A percentile compares a stretch with the other conserved stretches of the same genome.
Evolutionary conservation across 306 rosid genomes (phyloP).

Genomic region (Datisca glomerata): DNA sequence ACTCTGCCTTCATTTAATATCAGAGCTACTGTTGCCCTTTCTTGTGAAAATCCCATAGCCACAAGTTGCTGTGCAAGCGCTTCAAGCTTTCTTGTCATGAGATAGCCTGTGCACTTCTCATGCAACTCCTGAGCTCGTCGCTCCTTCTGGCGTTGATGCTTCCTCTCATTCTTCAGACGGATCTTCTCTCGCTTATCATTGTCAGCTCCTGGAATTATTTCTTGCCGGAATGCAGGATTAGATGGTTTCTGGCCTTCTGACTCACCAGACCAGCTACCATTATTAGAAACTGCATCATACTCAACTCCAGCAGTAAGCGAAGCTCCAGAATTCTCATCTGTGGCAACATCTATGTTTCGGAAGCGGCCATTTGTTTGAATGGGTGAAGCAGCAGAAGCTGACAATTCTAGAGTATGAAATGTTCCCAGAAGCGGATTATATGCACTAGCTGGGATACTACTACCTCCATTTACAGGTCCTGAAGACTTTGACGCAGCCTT

Average conservation of each 20-base stretch:
- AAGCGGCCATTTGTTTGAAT: constrained; percentile 66
- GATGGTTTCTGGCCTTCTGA: constrained; percentile 85
- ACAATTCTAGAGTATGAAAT: constrained; percentile 61
- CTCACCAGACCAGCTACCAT: constrained; percentile 98
- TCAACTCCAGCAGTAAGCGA: constrained; percentile 42
- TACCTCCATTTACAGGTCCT: constrained; percentile 48
- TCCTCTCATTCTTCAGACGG: constrained; percentile 89
- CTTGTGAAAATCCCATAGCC: constrained; percentile 85
- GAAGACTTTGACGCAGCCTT: constrained; percentile 47
- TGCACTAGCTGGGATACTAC: constrained; percentile 74
- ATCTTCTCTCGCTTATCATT: constrained; percentile 87
- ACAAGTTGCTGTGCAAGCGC: constrained; percentile 84
- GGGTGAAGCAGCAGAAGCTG: constrained; percentile 44
- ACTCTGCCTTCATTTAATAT: constrained; percentile 79
- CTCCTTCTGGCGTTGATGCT: constrained; percentile 99
- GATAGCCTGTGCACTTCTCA: constrained; percentile 74
- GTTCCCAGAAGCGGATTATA: constrained; percentile 89
- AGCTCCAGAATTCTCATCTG: constrained; percentile 74
- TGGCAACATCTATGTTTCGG: constrained; percentile 82
- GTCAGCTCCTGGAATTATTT: constrained; percentile 83
- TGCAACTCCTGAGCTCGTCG: constrained; percentile 91
- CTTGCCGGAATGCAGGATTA: constrained; percentile 39
- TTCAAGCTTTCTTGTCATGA: constrained; percentile 92
- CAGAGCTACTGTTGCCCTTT: constrained; percentile 79
- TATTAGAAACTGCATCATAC: constrained; percentile 92